Percentiles rank a stretch among this genome's conserved stretches.
Evolutionary conservation across 179 eudicot genomes (phyloP).

Genomic region (Gypsophila paniculata): DNA sequence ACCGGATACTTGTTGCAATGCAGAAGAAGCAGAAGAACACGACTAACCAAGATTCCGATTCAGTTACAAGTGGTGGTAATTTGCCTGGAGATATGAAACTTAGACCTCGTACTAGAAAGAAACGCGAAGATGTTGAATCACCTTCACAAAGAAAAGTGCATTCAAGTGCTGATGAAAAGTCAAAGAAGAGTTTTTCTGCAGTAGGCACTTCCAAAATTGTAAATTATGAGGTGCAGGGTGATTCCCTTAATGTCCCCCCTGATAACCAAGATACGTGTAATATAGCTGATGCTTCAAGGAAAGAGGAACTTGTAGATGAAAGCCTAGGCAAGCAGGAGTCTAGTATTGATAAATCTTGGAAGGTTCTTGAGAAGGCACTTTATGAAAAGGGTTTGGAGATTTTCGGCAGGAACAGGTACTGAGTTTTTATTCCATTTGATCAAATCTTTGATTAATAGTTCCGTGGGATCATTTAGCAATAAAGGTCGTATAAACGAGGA

Average conservation of each 20-base stretch:
- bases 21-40: slow-evolving; percentile 71
- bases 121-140: slow-evolving; percentile 44
- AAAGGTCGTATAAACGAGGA: not conserved
- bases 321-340: slow-evolving; percentile 53
- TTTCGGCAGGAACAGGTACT: slow-evolving; percentile 83
- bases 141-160: slow-evolving; percentile 41
- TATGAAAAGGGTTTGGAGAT: slow-evolving; percentile 86
- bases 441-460: not conserved
- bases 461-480: not conserved
- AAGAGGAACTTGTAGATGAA: slow-evolving; percentile 68
- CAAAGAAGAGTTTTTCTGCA: slow-evolving; percentile 35
- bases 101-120: slow-evolving; percentile 44
- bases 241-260: slow-evolving; percentile 30
- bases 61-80: slow-evolving; percentile 37
- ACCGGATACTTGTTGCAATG: slow-evolving; percentile 49
- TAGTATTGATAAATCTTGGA: slow-evolving; percentile 57
- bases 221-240: slow-evolving; percentile 39
- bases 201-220: slow-evolving; percentile 32
- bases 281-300: slow-evolving; percentile 44
- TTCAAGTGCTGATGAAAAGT: slow-evolving; percentile 42
- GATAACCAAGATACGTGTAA: slow-evolving; percentile 26
- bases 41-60: slow-evolving; percentile 60
- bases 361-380: slow-evolving; percentile 72
- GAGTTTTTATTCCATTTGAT: not conserved
- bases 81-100: slow-evolving; percentile 45